Conservation (phyloP, 306 rosid species). For the Carpinus fangiana region DNA sequence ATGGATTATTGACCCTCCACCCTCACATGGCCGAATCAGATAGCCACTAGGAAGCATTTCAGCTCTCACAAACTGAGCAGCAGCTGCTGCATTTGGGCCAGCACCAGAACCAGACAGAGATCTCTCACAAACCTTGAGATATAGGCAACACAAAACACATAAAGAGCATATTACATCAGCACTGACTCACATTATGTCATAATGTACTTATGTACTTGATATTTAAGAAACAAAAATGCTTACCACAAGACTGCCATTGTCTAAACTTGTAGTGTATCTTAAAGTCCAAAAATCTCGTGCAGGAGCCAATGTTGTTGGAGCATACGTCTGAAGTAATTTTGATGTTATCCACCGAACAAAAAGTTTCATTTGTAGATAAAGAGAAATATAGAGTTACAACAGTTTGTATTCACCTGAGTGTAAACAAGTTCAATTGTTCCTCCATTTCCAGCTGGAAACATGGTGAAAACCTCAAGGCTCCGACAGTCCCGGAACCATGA, state of each 20-base stretch:
- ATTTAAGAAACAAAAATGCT: slow-evolving; percentile 22
- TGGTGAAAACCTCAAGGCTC: slow-evolving; percentile 90
- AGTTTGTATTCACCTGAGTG: slow-evolving; percentile 63
- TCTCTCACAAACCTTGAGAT: slow-evolving; percentile 85
- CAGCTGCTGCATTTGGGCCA: slow-evolving; percentile 74
- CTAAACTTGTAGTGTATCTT: slow-evolving; percentile 84
- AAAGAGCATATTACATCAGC: background rate
- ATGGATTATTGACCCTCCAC: slow-evolving; percentile 98
- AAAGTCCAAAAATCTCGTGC: slow-evolving; percentile 99
- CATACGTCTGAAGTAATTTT: slow-evolving; percentile 59
- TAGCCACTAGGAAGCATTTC: slow-evolving; percentile 94
- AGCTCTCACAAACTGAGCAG: slow-evolving; percentile 84
- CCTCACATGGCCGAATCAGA: slow-evolving; percentile 94
- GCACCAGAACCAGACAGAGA: slow-evolving; percentile 94
- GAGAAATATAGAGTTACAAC: background rate
- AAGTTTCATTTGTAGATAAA: background rate
- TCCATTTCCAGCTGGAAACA: slow-evolving; percentile 92
- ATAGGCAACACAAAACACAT: background rate
- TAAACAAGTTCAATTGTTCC: slow-evolving; percentile 92
- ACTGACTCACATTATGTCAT: background rate
- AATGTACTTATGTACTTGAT: background rate
- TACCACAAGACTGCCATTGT: slow-evolving; percentile 95
- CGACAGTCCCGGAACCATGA: slow-evolving; percentile 99
- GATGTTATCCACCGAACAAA: background rate
- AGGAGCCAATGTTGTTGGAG: slow-evolving; percentile 95